A percentile compares a stretch with the other conserved stretches of the same genome.
phyloP scores from a whole-genome alignment of 176 grass and related monocot species.

The Luzula sylvatica region DNA sequence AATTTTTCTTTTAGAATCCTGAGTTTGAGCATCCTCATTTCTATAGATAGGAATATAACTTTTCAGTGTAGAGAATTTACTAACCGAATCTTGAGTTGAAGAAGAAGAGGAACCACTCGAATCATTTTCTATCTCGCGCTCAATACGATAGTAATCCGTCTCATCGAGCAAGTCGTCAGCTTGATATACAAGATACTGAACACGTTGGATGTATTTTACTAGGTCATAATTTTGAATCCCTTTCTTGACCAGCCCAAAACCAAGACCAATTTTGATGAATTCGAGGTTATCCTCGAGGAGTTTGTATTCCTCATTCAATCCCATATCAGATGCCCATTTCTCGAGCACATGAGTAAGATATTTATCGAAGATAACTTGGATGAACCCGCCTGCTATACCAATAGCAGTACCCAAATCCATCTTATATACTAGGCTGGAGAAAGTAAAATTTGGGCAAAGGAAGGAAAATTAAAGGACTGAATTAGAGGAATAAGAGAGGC shows the following conservation, averaged over 20 bases:
- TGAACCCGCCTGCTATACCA: too few relatives aligned
- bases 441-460: too few relatives aligned
- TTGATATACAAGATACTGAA: slow-evolving; percentile 16
- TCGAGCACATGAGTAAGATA: too few relatives aligned
- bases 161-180: slow-evolving; percentile 54
- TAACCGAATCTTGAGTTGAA: too few relatives aligned
- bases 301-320: slow-evolving; percentile 33
- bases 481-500: too few relatives aligned
- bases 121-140: slow-evolving; percentile 27
- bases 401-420: too few relatives aligned
- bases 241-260: slow-evolving; percentile 14
- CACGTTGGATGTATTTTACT: slow-evolving; percentile 35
- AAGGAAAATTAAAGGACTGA: too few relatives aligned
- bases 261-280: slow-evolving; percentile 29
- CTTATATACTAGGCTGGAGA: too few relatives aligned
- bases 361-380: too few relatives aligned
- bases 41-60: neutral
- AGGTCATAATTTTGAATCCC: slow-evolving; percentile 13
- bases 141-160: slow-evolving; percentile 34
- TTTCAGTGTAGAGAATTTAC: neutral
- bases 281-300: slow-evolving; percentile 38
- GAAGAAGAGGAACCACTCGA: too few relatives aligned
- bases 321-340: too few relatives aligned
- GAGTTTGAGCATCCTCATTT: neutral
- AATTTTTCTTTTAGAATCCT: neutral